phyloP scores from a whole-genome alignment of 192 early-diverging fungal species.

The Coemansia sp. region DNA sequence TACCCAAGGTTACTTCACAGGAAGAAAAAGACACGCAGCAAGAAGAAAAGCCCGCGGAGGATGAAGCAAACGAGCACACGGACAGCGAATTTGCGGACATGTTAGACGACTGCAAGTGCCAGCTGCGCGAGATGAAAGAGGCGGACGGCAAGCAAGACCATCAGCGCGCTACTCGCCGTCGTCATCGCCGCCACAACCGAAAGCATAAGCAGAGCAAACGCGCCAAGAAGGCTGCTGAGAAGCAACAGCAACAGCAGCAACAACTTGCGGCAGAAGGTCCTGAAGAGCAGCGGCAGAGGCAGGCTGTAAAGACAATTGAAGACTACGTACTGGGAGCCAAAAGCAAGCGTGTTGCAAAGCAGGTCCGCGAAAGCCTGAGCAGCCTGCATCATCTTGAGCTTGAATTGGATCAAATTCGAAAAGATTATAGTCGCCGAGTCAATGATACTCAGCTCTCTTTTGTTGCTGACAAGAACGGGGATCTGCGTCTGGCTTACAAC shows the following conservation, averaged over 20 bases:
- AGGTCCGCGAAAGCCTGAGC: constrained; percentile 10
- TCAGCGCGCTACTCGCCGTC: constrained; percentile 3
- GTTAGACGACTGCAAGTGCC: constrained; percentile 40
- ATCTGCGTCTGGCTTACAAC: constrained; percentile 39
- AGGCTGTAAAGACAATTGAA: constrained; percentile 19
- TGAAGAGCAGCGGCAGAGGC: constrained; percentile 3
- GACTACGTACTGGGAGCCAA: constrained; percentile 25
- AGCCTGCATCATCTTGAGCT: constrained; percentile 21
- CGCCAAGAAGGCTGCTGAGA: neutral
- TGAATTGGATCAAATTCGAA: constrained; percentile 32
- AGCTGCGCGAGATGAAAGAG: constrained; percentile 30
- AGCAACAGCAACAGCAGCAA: neutral
- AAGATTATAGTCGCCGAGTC: constrained; percentile 36
- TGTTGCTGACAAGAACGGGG: constrained; percentile 41
- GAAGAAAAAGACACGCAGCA: neutral
- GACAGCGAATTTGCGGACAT: constrained; percentile 40
- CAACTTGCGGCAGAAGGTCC: neutral
- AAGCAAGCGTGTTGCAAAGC: neutral
- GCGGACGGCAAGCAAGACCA: constrained; percentile 1
- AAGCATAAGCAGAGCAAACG: neutral
- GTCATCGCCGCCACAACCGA: constrained; percentile 20
- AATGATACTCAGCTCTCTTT: constrained; percentile 47
- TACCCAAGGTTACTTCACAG: neutral
- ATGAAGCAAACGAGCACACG: constrained; percentile 14
- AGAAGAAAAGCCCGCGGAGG: neutral